Conservation (phyloP, 176 grass and related monocot species). For the Cenchrus purpureus region DNA sequence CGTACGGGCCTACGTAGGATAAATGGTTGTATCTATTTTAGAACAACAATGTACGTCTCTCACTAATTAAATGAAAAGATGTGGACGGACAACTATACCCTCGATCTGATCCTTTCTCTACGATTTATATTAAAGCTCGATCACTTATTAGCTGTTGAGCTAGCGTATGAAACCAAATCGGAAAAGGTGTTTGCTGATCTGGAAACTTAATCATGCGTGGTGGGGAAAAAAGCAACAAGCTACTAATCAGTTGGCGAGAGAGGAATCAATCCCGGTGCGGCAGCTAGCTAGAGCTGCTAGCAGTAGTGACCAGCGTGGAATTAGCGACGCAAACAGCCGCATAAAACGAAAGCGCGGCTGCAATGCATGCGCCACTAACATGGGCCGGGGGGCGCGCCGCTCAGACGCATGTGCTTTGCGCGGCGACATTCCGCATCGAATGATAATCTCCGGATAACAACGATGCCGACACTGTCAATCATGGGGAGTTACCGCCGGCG, state of each 20-base stretch:
- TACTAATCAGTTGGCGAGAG: neutral
- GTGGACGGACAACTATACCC: too few relatives aligned
- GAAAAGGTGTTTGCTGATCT: neutral
- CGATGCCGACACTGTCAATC: slow-evolving; percentile 39
- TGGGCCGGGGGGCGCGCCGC: neutral
- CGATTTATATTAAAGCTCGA: too few relatives aligned
- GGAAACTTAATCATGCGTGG: neutral
- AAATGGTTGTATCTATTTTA: too few relatives aligned
- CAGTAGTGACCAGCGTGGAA: neutral
- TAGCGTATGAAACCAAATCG: neutral
- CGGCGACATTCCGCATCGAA: slow-evolving; percentile 5
- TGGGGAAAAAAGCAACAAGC: too few relatives aligned
- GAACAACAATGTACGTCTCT: too few relatives aligned
- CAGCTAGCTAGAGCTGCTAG: neutral
- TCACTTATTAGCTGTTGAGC: neutral
- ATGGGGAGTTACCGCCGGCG: slow-evolving; percentile 14
- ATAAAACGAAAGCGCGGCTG: neutral
- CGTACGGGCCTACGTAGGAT: too few relatives aligned
- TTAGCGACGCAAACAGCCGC: neutral
- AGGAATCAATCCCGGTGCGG: neutral
- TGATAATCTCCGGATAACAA: neutral
- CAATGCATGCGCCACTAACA: neutral
- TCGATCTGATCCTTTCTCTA: too few relatives aligned
- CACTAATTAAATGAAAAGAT: too few relatives aligned
- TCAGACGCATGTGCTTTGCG: slow-evolving; percentile 33